Conservation (phyloP, 306 rosid species). For the Begonia fuchsioides region DNA sequence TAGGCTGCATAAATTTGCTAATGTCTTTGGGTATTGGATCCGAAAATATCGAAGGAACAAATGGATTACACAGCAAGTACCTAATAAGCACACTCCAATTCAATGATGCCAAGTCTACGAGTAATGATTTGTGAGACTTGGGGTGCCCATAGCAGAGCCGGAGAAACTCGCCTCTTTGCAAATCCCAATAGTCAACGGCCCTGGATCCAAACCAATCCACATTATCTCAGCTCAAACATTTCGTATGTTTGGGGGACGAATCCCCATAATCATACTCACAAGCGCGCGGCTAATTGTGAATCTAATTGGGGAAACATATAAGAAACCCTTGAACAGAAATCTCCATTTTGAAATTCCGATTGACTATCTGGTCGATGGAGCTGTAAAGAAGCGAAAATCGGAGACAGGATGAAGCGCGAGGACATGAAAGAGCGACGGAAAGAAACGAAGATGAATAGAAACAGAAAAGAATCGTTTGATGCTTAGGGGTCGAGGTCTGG, state of each 20-base stretch:
- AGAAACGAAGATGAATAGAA: too few relatives aligned
- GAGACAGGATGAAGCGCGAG: too few relatives aligned
- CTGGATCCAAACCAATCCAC: conserved; percentile 89
- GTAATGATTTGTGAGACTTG: conserved; percentile 46
- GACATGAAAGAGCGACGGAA: too few relatives aligned
- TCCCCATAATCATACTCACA: conserved; percentile 44
- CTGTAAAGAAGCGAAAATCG: too few relatives aligned
- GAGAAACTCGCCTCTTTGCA: conserved; percentile 77
- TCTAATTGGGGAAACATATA: too few relatives aligned
- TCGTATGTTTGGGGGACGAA: conserved; percentile 56
- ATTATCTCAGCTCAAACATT: conserved; percentile 61
- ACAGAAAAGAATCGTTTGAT: too few relatives aligned
- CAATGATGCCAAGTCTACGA: conserved; percentile 57
- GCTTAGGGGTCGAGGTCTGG: too few relatives aligned
- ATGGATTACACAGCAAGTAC: conserved; percentile 37
- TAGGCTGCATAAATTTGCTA: too few relatives aligned
- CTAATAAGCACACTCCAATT: conserved; percentile 69
- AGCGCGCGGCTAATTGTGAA: conserved; percentile 46
- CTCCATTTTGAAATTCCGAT: too few relatives aligned
- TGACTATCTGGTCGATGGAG: too few relatives aligned
- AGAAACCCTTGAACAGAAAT: too few relatives aligned
- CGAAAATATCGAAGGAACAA: conserved; percentile 54
- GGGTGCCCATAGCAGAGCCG: conserved; percentile 61
- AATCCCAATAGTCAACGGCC: conserved; percentile 74
- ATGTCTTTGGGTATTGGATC: conserved; percentile 9